Evolutionary conservation across 306 rosid genomes (phyloP).

Genomic region (Acmispon strigosus): DNA sequence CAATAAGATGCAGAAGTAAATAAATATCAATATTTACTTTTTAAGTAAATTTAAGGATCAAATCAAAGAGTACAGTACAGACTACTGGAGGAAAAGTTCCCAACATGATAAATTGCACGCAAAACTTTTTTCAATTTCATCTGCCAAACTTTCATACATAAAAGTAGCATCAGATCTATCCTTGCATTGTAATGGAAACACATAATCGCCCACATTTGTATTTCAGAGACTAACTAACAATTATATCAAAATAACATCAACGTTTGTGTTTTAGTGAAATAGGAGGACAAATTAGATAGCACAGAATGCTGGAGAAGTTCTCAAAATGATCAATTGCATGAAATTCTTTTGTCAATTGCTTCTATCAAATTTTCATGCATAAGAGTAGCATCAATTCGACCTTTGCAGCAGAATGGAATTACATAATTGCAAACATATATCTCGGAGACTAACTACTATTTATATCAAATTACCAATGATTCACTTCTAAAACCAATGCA

Average conservation of each 20-base stretch:
- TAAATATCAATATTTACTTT: too few relatives aligned
- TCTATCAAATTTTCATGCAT: not conserved
- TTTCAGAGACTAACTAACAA: not conserved
- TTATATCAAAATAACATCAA: not conserved
- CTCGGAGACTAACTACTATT: not conserved
- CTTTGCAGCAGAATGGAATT: not conserved
- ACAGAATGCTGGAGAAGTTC: not conserved
- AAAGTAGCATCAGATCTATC: not conserved
- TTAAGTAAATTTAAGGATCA: too few relatives aligned
- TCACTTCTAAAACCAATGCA: not conserved
- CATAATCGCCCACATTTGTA: not conserved
- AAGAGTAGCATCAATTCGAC: not conserved
- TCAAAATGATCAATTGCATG: not conserved
- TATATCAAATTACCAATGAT: not conserved
- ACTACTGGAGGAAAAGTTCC: too few relatives aligned
- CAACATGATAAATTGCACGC: not conserved
- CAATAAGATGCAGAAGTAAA: constrained; percentile 3
- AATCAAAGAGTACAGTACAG: not conserved
- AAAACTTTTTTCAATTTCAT: not conserved
- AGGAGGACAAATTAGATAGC: not conserved
- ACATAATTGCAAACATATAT: not conserved
- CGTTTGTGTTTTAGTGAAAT: not conserved
- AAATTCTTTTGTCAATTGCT: not conserved
- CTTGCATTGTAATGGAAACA: not conserved
- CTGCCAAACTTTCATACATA: not conserved